These are phyloP conservation scores for Kregervanrija pseudodelftensis DNA, from an alignment of 805 yeast genomes.

Conservation along the genomic window DNA sequence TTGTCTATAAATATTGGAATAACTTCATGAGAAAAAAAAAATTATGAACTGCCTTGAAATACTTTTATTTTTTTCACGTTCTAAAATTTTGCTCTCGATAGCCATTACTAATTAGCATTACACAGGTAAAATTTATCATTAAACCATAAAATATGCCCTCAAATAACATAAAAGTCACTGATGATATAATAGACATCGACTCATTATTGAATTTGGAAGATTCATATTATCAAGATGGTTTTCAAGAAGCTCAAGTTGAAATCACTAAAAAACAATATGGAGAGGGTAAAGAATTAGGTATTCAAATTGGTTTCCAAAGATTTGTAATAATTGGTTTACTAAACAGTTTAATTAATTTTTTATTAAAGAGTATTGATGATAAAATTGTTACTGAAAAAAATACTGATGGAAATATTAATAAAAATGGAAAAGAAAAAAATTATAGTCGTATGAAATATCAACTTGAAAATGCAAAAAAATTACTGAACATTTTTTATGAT, in stretches of 20 bases:
- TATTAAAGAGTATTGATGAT: slow-evolving; percentile 26
- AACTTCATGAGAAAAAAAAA: too few relatives aligned
- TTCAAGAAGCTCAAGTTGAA: slow-evolving; percentile 57
- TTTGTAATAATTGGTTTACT: slow-evolving; percentile 64
- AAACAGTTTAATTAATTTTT: slow-evolving; percentile 38
- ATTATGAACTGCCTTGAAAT: too few relatives aligned
- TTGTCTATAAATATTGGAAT: too few relatives aligned
- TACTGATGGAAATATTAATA: neutral
- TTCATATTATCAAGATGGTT: slow-evolving; percentile 62
- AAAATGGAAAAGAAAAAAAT: slow-evolving; percentile 12
- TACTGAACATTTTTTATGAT: slow-evolving; percentile 17
- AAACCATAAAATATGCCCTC: too few relatives aligned
- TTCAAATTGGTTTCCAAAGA: slow-evolving; percentile 70
- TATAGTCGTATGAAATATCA: slow-evolving; percentile 12
- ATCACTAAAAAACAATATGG: slow-evolving; percentile 50
- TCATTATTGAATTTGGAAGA: slow-evolving; percentile 55
- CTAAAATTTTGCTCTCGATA: too few relatives aligned
- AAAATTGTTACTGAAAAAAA: neutral
- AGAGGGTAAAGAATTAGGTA: slow-evolving; percentile 84
- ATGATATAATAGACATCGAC: slow-evolving; percentile 43
- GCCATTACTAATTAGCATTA: too few relatives aligned
- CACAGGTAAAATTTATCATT: too few relatives aligned
- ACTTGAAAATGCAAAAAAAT: slow-evolving; percentile 12
- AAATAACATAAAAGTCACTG: too few relatives aligned
- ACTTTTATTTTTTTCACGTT: too few relatives aligned